Conservation (phyloP, 495 filamentous ascomycete species). For the Friedmanniomyces simplex region DNA sequence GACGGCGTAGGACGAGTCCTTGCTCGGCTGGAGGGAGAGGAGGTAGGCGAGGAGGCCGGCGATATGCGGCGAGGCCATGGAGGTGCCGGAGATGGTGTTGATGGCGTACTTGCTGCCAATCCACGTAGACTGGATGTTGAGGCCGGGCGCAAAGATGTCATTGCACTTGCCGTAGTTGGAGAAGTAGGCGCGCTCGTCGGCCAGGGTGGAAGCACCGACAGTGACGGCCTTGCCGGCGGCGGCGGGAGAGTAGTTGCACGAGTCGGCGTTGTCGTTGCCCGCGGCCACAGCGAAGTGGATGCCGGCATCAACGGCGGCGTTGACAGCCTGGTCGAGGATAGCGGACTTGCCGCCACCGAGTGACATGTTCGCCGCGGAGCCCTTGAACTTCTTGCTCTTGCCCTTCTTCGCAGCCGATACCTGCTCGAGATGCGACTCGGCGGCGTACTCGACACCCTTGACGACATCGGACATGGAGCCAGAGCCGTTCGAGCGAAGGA, state of each 20-base stretch:
- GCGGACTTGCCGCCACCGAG: conserved; percentile 92
- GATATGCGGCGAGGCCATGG: conserved; percentile 98
- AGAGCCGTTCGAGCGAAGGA: conserved; percentile 91
- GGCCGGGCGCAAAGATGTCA: conserved; percentile 95
- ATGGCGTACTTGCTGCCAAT: conserved; percentile 84
- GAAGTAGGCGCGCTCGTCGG: conserved; percentile 98
- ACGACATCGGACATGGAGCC: conserved; percentile 98
- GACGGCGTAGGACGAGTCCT: conserved; percentile 81
- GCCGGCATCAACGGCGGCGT: conserved; percentile 81
- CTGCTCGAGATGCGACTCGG: conserved; percentile 62
- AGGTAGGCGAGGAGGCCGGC: conserved; percentile 94
- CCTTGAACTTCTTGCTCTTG: conserved; percentile 89
- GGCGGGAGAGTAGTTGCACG: conserved; percentile 99
- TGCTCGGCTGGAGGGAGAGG: conserved; percentile 84
- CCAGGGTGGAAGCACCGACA: conserved; percentile 86
- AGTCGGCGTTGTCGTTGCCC: conserved; percentile 96
- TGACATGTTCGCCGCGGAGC: conserved; percentile 98
- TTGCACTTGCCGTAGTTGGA: conserved; percentile 99
- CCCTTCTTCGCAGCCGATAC: conserved; percentile 66
- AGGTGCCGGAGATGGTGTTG: conserved; percentile 99
- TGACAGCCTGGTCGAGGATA: conserved; percentile 83
- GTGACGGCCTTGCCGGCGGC: conserved; percentile 88
- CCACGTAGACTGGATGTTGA: conserved; percentile 97
- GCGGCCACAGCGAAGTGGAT: conserved; percentile 97
- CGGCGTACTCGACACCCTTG: conserved; percentile 95